phyloP scores from a whole-genome alignment of 2,329 filamentous ascomycete species.

The Sclerotiophoma versabilis region DNA sequence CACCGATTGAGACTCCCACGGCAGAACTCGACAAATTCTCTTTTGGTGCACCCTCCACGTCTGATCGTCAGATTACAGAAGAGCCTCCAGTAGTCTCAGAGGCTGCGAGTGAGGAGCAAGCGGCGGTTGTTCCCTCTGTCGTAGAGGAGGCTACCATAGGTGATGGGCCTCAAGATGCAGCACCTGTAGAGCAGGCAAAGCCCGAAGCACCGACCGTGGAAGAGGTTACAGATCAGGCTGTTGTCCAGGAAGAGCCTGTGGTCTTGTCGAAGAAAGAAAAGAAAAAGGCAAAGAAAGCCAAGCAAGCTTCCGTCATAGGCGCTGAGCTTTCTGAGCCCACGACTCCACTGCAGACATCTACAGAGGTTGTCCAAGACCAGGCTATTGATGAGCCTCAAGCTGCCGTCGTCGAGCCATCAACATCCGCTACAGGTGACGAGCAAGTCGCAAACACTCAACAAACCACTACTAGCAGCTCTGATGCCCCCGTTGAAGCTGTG shows the following conservation, averaged over 20 bases:
- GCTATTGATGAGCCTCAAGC: neutral
- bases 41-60: neutral
- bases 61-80: neutral
- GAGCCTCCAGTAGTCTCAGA: neutral
- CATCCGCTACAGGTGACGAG: neutral
- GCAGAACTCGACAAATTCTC: neutral
- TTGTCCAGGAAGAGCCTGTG: neutral
- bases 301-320: neutral
- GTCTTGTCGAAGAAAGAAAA: neutral
- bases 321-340: neutral
- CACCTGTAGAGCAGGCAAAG: neutral
- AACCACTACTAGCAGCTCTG: neutral
- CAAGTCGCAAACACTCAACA: neutral
- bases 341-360: neutral
- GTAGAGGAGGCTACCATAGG: neutral
- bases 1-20: neutral
- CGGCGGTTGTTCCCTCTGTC: neutral
- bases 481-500: constrained; percentile 3
- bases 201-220: neutral
- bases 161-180: neutral
- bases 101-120: neutral
- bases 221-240: neutral
- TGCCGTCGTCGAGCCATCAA: neutral
- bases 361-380: neutral
- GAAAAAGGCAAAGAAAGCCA: neutral